phyloP scores from a whole-genome alignment of 2,329 filamentous ascomycete species.

The Fusarium sp. region DNA sequence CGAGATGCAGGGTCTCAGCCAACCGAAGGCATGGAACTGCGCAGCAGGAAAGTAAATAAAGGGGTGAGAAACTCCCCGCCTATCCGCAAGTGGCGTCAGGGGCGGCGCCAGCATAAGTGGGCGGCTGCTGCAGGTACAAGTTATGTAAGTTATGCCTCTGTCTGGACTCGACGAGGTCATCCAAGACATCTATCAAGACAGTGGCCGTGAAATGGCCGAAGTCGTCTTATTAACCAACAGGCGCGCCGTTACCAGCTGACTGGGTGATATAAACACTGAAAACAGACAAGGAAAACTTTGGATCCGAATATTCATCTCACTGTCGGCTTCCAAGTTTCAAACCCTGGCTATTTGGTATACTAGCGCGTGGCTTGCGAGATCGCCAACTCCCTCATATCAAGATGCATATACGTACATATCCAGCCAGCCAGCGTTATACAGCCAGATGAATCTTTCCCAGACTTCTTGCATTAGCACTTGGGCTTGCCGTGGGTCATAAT shows the following conservation, averaged over 20 bases:
- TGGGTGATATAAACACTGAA: conserved; percentile 1
- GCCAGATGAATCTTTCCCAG: conserved; percentile 17
- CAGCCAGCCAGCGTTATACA: background rate
- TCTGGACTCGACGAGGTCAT: conserved; percentile 2
- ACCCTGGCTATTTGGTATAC: conserved; percentile 7
- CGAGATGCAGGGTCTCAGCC: conserved; percentile 9
- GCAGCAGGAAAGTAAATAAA: conserved; percentile 40
- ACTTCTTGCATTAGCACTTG: conserved; percentile 24
- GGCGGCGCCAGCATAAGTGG: conserved; percentile 18
- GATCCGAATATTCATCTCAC: conserved; percentile 18
- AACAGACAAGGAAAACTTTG: conserved; percentile 29
- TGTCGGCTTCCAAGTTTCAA: conserved; percentile 22
- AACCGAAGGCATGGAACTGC: conserved; percentile 30
- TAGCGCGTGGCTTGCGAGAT: conserved; percentile 32
- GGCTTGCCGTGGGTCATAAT: conserved; percentile 33
- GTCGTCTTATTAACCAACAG: conserved; percentile 3
- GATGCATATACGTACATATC: conserved; percentile 22
- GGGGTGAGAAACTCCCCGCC: conserved; percentile 29
- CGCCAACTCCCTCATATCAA: conserved; percentile 36
- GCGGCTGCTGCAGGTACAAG: conserved; percentile 41
- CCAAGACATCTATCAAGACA: conserved; percentile 13
- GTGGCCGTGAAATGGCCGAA: conserved; percentile 27
- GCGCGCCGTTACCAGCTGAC: conserved; percentile 7
- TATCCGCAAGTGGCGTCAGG: conserved; percentile 39
- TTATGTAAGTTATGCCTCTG: background rate